Evolutionary conservation across 257 asterid species (phyloP).

Genomic region (Solanum raphanifolium): DNA sequence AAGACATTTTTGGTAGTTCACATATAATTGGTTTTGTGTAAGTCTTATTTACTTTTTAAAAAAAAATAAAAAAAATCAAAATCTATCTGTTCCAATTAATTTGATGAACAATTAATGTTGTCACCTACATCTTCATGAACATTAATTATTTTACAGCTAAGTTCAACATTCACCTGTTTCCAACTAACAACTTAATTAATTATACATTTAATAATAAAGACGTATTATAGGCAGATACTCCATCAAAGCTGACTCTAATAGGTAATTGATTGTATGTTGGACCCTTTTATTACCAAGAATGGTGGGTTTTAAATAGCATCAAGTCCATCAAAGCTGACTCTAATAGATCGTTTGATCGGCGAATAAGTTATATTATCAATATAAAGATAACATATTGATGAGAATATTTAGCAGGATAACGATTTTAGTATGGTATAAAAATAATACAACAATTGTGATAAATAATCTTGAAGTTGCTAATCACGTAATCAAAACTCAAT

Average conservation of each 20-base stretch:
- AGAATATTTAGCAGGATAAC: no score
- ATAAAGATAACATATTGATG: neutral
- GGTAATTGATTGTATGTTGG: neutral
- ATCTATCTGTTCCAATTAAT: neutral
- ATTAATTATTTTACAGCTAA: neutral
- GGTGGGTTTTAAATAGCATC: neutral
- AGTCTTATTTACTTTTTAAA: neutral
- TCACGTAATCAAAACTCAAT: neutral
- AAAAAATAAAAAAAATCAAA: no score
- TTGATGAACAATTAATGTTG: neutral
- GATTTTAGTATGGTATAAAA: neutral
- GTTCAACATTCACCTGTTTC: neutral
- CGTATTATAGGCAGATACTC: neutral
- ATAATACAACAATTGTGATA: neutral
- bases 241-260: no score
- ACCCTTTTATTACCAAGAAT: neutral
- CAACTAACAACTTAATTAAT: neutral
- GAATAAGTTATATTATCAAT: neutral
- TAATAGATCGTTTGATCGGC: rapidly evolving
- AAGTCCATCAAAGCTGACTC: neutral
- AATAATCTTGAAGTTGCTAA: neutral
- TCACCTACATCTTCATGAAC: neutral
- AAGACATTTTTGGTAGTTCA: neutral
- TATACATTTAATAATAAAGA: neutral
- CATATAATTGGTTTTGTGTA: neutral